Base-by-base conservation (phyloP, 1,284 basidiomycete genomes). In the Fomitopsis schrenkii region DNA sequence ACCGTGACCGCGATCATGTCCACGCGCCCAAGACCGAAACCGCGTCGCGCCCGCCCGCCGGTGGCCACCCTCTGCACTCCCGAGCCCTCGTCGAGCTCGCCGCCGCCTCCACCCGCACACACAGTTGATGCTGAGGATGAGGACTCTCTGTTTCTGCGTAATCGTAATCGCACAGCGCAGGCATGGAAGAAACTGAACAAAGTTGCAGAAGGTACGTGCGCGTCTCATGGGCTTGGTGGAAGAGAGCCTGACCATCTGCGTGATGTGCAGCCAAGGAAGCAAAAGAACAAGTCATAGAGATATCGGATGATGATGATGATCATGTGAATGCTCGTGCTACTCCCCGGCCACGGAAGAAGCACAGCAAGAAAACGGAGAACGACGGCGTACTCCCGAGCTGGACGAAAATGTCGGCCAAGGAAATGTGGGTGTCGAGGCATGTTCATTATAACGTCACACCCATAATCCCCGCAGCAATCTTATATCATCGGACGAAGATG, bases 141-240 rank as follows among this genome's bases (percentile, higher is more conserved):
- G 59, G 88, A 91, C 70, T 83, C 81, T 14, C 76, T 83, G 69
- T 91, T 91, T 67, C 80, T 89, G 65, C 80, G 81, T 55, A 90
- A 90, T 67, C 76, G 74, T 42, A 79, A 80, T 61, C 77, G 84
- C 58, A 82, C 82, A 2, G 71, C 76, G 8, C 75, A 80, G 55
- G 75, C 77, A 3, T 91, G 88, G 88, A 82, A 77, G 68, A 79
- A 78, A 59, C 70, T 90, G 50, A 80, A 83, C 36, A 74, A 82
- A 66, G 72, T 80, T 10, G 79, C 79, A 48, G 83, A 81, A 70
- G 80, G 87, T 88, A 64, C 61, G 77, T 62, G 15, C 46, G 46
- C 10, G 40, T 53, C 56, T 30, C 44, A 40, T 19, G 17, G 41
- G 41, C 44, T 35, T 6, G 48, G 48, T 28, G 4, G 14, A 26